phyloP scores from a whole-genome alignment of 192 early-diverging fungal genomes.

The Podochytrium sp. region DNA sequence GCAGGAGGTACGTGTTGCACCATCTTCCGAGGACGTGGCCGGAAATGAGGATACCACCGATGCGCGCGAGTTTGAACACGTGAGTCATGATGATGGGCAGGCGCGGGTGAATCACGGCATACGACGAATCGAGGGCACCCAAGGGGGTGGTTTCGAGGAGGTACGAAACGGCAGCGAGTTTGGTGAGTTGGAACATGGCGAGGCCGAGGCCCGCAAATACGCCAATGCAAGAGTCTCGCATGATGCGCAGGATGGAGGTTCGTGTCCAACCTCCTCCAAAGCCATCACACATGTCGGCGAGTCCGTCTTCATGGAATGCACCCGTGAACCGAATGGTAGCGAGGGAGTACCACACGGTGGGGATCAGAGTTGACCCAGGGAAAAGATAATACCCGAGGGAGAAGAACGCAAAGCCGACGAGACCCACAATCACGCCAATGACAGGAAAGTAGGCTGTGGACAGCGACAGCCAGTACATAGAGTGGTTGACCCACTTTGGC shows the following conservation, averaged over 20 bases:
- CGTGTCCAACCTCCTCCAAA: conserved; percentile 39
- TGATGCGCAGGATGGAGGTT: conserved; percentile 28
- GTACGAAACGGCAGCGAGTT: conserved; percentile 16
- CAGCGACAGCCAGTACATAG: conserved; percentile 38
- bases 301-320: conserved; percentile 39
- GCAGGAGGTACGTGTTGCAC: conserved; percentile 38
- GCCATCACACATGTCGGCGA: conserved; percentile 40
- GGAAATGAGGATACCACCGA: conserved; percentile 14
- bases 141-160: not conserved
- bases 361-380: conserved; percentile 8
- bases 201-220: conserved; percentile 29
- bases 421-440: conserved; percentile 36
- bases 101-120: not conserved
- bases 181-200: conserved; percentile 9
- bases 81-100: not conserved
- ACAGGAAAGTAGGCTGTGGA: conserved; percentile 34
- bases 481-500: conserved; percentile 37
- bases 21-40: conserved; percentile 38
- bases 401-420: conserved; percentile 22
- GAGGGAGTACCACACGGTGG: conserved; percentile 24
- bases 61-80: not conserved
- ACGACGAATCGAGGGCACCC: not conserved
- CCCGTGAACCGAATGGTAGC: conserved; percentile 36
- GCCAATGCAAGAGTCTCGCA: conserved; percentile 35
- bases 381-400: conserved; percentile 26